These are phyloP conservation scores for Lumnitzera littorea DNA, from an alignment of 345 rosid genomes.

Conservation along the genomic window DNA sequence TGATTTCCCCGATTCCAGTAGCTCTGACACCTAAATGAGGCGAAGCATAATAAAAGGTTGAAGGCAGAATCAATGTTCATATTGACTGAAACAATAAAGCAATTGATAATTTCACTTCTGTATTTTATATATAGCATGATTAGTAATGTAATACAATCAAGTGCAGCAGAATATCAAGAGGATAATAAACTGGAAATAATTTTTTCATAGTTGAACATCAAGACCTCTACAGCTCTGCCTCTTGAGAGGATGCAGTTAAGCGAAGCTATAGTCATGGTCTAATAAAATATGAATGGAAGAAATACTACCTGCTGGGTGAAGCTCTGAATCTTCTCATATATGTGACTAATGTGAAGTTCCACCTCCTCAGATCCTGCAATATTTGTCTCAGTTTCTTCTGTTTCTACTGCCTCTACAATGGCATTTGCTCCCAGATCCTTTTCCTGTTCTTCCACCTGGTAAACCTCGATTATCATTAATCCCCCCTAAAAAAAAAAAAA, in stretches of 20 bases:
- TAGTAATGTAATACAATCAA: no score
- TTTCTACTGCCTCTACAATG: slow-evolving; percentile 28
- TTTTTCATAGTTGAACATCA: no score
- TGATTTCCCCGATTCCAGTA: slow-evolving; percentile 68
- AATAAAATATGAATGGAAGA: not conserved
- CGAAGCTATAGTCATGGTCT: not conserved
- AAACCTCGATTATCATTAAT: not conserved
- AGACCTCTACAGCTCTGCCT: no score
- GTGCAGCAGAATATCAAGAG: no score
- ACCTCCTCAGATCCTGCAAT: slow-evolving; percentile 69
- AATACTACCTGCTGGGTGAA: slow-evolving; percentile 64
- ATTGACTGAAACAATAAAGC: no score
- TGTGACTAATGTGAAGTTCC: slow-evolving; percentile 49
- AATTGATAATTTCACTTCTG: no score
- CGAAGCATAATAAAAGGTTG: not conserved
- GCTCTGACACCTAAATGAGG: slow-evolving; percentile 53
- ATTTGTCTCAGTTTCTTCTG: slow-evolving; percentile 44
- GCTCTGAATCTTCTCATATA: slow-evolving; percentile 67
- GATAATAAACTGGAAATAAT: no score
- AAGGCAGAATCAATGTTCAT: not conserved
- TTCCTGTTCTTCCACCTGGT: slow-evolving; percentile 47
- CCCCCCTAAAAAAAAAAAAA: no score
- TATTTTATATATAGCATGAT: no score
- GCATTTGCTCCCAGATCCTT: slow-evolving; percentile 25
- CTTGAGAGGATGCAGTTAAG: no score